Evolutionary conservation across 306 rosid species (phyloP).

Genomic region (Delonix regia): DNA sequence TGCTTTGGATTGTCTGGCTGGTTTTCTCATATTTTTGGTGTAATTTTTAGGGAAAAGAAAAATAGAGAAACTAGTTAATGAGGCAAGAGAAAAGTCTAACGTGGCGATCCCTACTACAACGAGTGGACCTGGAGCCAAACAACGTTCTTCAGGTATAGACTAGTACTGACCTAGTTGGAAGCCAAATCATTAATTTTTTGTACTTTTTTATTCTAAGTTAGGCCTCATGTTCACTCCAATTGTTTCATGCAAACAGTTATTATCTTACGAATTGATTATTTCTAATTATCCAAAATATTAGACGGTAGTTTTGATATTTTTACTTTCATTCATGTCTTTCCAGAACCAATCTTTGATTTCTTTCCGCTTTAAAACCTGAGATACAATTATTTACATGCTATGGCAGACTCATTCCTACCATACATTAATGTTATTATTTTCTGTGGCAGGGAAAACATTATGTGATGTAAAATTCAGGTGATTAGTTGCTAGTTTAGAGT

Average conservation of each 20-base stretch:
- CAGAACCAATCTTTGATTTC: not conserved
- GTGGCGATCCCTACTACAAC: not conserved
- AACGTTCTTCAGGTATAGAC: not conserved
- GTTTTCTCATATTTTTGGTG: conserved; percentile 7
- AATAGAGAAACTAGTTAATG: not conserved
- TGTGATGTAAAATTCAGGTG: not conserved
- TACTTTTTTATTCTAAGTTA: not conserved
- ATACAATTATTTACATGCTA: not conserved
- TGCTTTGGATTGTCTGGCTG: not conserved
- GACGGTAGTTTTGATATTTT: not conserved
- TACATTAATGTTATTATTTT: not conserved
- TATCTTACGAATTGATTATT: not conserved
- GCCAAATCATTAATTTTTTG: too few relatives aligned
- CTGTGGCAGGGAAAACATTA: not conserved
- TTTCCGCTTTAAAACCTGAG: not conserved
- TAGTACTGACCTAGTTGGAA: not conserved
- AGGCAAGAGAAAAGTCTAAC: not conserved
- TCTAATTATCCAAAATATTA: not conserved
- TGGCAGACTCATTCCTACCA: not conserved
- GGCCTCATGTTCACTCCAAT: not conserved
- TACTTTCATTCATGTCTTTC: not conserved
- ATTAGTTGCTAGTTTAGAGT: not conserved
- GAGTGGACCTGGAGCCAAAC: not conserved
- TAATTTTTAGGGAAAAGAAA: conserved; percentile 33
- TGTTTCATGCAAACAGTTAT: not conserved